Conservation (phyloP, 768 basidiomycete species). For the Galerina marginata region DNA sequence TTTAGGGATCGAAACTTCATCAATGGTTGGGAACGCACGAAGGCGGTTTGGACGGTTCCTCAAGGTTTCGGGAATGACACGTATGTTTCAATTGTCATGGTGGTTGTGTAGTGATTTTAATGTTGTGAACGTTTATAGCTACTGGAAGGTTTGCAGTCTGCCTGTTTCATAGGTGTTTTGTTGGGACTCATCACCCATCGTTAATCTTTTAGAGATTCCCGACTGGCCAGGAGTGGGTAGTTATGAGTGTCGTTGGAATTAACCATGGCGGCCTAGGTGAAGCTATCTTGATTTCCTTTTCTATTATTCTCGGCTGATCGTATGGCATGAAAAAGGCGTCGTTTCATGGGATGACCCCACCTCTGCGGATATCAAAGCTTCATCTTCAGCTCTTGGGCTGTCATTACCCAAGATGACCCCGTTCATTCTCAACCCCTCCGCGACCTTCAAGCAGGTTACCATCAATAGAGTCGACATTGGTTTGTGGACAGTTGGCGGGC, state of each 20-base stretch:
- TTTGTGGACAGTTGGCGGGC: slow-evolving; percentile 47
- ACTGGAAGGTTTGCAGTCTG: slow-evolving; percentile 50
- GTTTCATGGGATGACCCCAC: slow-evolving; percentile 63
- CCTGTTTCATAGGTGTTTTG: neutral
- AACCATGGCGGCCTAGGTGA: slow-evolving; percentile 60
- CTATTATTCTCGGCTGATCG: neutral
- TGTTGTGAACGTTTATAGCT: slow-evolving; percentile 29
- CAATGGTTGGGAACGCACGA: slow-evolving; percentile 71
- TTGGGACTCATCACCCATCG: too few species aligned
- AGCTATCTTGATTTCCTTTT: neutral
- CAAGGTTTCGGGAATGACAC: slow-evolving; percentile 74
- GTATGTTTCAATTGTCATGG: slow-evolving; percentile 34
- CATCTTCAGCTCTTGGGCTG: slow-evolving; percentile 53
- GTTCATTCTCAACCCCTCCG: slow-evolving; percentile 49
- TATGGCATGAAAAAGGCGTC: slow-evolving; percentile 37
- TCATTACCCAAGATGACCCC: slow-evolving; percentile 50
- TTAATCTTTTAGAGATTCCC: slow-evolving; percentile 46
- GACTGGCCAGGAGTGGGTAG: slow-evolving; percentile 72
- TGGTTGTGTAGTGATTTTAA: neutral
- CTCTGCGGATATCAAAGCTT: slow-evolving; percentile 53
- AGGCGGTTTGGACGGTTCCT: slow-evolving; percentile 80
- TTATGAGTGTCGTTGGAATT: slow-evolving; percentile 67
- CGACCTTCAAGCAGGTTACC: slow-evolving; percentile 46
- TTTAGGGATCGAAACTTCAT: slow-evolving; percentile 62
- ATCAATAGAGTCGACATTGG: slow-evolving; percentile 52